phyloP scores from a whole-genome alignment of 768 basidiomycete species.

The Lentinula boryana region DNA sequence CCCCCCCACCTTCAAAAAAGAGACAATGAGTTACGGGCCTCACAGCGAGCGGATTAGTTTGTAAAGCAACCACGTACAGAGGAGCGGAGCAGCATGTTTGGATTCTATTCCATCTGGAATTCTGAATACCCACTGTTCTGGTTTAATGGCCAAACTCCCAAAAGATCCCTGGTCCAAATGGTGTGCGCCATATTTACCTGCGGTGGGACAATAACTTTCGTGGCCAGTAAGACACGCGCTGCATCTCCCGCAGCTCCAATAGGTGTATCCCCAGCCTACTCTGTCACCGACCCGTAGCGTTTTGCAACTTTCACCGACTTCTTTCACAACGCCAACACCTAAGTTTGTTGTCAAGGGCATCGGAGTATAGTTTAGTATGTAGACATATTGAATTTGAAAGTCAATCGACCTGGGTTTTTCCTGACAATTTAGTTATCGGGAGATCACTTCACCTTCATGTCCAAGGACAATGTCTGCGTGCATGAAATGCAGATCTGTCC shows the following conservation, averaged over 20 bases:
- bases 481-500: constrained; percentile 30
- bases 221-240: constrained; percentile 26
- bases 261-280: constrained; percentile 30
- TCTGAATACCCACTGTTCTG: constrained; percentile 25
- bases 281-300: constrained; percentile 22
- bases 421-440: background rate
- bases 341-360: background rate
- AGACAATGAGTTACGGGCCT: too few species aligned
- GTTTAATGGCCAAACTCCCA: constrained; percentile 28
- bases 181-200: constrained; percentile 7
- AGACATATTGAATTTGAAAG: background rate
- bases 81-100: constrained; percentile 25
- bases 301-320: constrained; percentile 18
- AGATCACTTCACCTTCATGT: constrained; percentile 25
- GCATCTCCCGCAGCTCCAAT: constrained; percentile 25
- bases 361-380: too few species aligned
- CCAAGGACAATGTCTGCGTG: constrained; percentile 28
- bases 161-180: constrained; percentile 28
- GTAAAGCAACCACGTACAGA: constrained; percentile 17
- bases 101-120: constrained; percentile 24
- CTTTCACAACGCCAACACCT: constrained; percentile 23
- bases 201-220: constrained; percentile 19
- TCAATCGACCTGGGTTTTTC: background rate
- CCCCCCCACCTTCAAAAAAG: constrained; percentile 16
- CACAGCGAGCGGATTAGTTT: too few species aligned